These are phyloP conservation scores for Aurantiochytrium sp. DNA, from an alignment of 108 stramenopile species.

Conservation along the genomic window DNA sequence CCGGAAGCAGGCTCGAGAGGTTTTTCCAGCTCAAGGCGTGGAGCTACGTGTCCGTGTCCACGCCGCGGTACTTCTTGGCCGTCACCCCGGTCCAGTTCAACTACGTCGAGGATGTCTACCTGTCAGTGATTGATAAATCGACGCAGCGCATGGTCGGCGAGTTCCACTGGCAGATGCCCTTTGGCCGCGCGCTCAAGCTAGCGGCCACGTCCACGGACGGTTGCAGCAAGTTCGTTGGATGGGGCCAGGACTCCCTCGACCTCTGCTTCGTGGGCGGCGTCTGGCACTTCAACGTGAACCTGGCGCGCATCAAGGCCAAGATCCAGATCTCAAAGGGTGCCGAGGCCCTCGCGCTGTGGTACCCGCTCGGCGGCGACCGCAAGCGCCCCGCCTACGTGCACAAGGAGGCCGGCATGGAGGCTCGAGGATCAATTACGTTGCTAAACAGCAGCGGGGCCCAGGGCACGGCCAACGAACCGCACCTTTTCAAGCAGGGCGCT, in stretches of 20 bases:
- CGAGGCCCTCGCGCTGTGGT: slow-evolving; percentile 1
- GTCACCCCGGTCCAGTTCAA: background rate
- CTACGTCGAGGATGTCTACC: background rate
- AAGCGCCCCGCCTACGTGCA: slow-evolving; percentile 15
- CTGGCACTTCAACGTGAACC: slow-evolving; percentile 17
- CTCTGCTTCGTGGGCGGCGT: background rate
- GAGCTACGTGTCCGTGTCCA: background rate
- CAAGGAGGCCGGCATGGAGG: slow-evolving; percentile 1
- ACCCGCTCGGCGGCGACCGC: slow-evolving; percentile 2
- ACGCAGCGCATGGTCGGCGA: background rate
- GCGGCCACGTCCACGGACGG: background rate
- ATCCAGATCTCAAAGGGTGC: background rate
- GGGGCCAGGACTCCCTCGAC: background rate
- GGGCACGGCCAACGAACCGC: no score
- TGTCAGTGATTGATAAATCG: slow-evolving; percentile 7
- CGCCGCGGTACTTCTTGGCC: background rate
- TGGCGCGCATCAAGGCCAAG: background rate
- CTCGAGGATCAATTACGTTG: background rate
- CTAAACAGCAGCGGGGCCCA: no score
- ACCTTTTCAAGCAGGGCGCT: background rate
- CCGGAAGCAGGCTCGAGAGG: background rate
- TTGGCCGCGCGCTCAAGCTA: background rate
- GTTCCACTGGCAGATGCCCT: slow-evolving; percentile 16
- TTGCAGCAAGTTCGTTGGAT: background rate
- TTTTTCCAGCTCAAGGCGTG: background rate